A percentile compares a stretch with the other conserved stretches of the same genome.
Evolutionary conservation across 139 green algal species (phyloP).

Genomic region (Chlamydomonas incerta): DNA sequence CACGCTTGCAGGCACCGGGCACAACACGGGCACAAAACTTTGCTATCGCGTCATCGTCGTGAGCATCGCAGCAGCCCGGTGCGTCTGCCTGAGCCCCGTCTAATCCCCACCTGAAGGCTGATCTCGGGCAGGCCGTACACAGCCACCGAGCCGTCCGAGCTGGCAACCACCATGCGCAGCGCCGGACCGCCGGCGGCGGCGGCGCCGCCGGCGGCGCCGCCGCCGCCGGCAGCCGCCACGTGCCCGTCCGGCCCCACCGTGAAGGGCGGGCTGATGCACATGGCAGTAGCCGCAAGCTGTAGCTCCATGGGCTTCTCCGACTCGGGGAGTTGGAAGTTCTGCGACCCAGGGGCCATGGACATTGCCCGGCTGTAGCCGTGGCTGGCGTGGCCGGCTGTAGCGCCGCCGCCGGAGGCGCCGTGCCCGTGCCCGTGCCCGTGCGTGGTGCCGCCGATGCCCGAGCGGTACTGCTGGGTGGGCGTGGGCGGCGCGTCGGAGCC

Average conservation of each 20-base stretch:
- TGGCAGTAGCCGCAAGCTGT: neutral
- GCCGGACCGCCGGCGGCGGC: neutral
- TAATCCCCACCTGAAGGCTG: neutral
- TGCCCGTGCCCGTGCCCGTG: too few species aligned
- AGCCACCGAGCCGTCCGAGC: conserved; percentile 26
- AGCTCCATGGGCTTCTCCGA: conserved; percentile 36
- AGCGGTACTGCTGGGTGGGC: too few species aligned
- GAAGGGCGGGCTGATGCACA: conserved; percentile 1
- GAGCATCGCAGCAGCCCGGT: too few species aligned
- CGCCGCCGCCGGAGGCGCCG: neutral
- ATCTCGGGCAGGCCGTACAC: conserved; percentile 45
- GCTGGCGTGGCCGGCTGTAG: neutral
- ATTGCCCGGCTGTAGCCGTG: neutral
- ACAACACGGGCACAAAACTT: too few species aligned
- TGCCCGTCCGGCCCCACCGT: too few species aligned
- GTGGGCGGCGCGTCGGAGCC: neutral
- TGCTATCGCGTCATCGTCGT: too few species aligned
- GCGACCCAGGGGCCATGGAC: neutral
- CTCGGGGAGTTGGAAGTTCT: conserved; percentile 32
- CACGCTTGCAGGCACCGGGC: too few species aligned
- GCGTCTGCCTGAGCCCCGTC: too few species aligned
- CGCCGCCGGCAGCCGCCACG: too few species aligned
- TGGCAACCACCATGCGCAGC: conserved; percentile 15
- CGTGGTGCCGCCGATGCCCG: neutral
- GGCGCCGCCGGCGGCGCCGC: neutral